These are phyloP conservation scores for Aspergillus conjunctus DNA, from an alignment of 495 filamentous ascomycete species.

Conservation along the genomic window DNA sequence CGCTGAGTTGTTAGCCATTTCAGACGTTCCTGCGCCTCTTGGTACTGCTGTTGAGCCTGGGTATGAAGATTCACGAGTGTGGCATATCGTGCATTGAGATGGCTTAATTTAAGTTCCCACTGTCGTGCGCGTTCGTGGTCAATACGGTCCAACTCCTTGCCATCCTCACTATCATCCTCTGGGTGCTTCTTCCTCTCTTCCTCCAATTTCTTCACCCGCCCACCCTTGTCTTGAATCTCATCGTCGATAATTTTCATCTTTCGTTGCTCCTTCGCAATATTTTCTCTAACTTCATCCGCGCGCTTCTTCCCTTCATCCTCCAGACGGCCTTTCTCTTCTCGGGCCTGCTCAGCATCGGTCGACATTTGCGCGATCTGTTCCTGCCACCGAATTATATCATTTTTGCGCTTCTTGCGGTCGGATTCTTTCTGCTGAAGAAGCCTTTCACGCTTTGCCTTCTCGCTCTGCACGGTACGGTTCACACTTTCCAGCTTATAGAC, in stretches of 20 bases:
- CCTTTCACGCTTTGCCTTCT: slow-evolving; percentile 75
- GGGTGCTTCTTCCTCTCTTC: slow-evolving; percentile 54
- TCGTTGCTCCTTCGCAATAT: slow-evolving; percentile 54
- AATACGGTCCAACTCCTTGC: slow-evolving; percentile 50
- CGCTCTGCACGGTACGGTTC: slow-evolving; percentile 81
- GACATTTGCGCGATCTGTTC: slow-evolving; percentile 54
- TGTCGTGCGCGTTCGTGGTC: slow-evolving; percentile 60
- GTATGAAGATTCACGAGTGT: slow-evolving; percentile 50
- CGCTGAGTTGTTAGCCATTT: slow-evolving; percentile 52
- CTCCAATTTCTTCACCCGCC: slow-evolving; percentile 64
- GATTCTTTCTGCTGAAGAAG: slow-evolving; percentile 62
- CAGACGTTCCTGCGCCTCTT: slow-evolving; percentile 55
- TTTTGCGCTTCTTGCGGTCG: slow-evolving; percentile 61
- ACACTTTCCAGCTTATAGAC: slow-evolving; percentile 76
- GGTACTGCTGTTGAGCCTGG: slow-evolving; percentile 53
- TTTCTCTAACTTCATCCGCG: slow-evolving; percentile 52
- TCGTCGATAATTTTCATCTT: slow-evolving; percentile 62
- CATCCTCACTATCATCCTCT: slow-evolving; percentile 52
- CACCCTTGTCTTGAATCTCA: slow-evolving; percentile 61
- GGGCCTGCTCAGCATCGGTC: slow-evolving; percentile 48
- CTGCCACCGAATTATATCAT: slow-evolving; percentile 62
- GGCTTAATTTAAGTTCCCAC: slow-evolving; percentile 53
- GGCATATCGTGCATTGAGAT: slow-evolving; percentile 55
- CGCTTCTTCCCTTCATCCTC: slow-evolving; percentile 48
- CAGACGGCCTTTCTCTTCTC: slow-evolving; percentile 48